Evolutionary conservation across 2,329 filamentous ascomycete species (phyloP), one percentile per base, ranked within the genome.

Genomic region (Trichothecium sympodiale): DNA sequence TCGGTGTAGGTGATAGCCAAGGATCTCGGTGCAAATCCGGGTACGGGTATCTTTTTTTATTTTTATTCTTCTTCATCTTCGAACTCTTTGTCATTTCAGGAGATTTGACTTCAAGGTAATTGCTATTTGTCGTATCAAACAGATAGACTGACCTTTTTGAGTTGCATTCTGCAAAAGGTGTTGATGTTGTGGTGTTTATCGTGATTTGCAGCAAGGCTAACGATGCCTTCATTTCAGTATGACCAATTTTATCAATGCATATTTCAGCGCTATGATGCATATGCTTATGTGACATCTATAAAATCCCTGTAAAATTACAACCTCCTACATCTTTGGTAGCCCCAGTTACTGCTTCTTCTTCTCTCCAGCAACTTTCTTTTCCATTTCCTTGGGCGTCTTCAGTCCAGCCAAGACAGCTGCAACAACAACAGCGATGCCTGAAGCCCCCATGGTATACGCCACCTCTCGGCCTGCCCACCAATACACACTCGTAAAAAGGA

Each of bases 391-490:
- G 4, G 83, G 83, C 15, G 77, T 68, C 60, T 80, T 84, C 43
- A 95, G 59, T 1, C 72, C 74, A 15, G 73, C 69, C 54, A 94
- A 82, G 0, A 82, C 85, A 17, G 86, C 59, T 9, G 67, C 69
- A 31, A 73, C 71, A 9, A 96, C 88, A 1, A 67, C 74, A 5
- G 83, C 58, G 65, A 96, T 94, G 5, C 86, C 87, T 10, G 74
- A 67, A 0, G 85, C 83, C 4, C 91, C 91, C 48, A 86, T 69
- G 1, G 67, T 69, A 57, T 96, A 98, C 3, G 91, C 91, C 9
- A 78, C 70, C 52, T 93, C 82, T 32, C 91, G 69, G 0, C 91
- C 91, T 6, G 86, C 88, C 91, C 91, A 98, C 91, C 91, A 98
- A 62, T 98, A 98, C 38, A 98, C 67, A 33, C 85, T 86, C 42